phyloP scores from a whole-genome alignment of 495 filamentous ascomycete genomes.

The Lepidopterella palustris region DNA sequence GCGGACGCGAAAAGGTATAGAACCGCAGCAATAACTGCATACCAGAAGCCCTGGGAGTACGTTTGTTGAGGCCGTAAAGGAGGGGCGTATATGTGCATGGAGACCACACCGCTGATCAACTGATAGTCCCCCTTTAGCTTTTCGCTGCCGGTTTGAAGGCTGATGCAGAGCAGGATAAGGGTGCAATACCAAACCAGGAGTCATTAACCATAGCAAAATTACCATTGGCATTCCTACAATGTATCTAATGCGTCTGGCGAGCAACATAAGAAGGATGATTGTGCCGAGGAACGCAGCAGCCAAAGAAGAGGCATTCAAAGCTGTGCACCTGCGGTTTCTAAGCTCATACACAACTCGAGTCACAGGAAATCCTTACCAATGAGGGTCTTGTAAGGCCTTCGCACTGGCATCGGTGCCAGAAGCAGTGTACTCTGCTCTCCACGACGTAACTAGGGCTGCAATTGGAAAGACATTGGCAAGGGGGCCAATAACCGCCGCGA shows the following conservation, averaged over 20 bases:
- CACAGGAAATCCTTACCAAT: not conserved
- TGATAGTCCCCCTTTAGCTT: too few species aligned
- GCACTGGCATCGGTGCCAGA: conserved; percentile 37
- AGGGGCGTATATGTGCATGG: conserved; percentile 55
- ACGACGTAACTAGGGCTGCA: conserved; percentile 60
- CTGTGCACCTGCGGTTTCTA: conserved; percentile 29
- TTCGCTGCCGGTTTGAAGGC: too few species aligned
- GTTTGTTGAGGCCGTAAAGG: conserved; percentile 53
- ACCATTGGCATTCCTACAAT: conserved; percentile 64
- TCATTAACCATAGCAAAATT: conserved; percentile 62
- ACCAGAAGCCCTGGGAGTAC: conserved; percentile 72
- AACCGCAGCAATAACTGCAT: conserved; percentile 61
- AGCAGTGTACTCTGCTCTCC: conserved; percentile 48
- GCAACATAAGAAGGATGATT: conserved; percentile 71
- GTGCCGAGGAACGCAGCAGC: conserved; percentile 63
- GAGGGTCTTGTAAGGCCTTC: not conserved
- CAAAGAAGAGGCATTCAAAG: conserved; percentile 58
- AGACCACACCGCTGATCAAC: conserved; percentile 54
- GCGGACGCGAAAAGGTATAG: conserved; percentile 59
- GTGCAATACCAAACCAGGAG: conserved; percentile 55
- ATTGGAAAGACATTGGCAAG: conserved; percentile 71
- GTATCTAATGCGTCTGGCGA: conserved; percentile 73
- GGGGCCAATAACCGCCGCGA: conserved; percentile 65
- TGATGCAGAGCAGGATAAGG: not conserved
- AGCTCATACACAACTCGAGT: too few species aligned